Evolutionary conservation across 345 rosid genomes (phyloP).

Genomic region (Acer campestre): DNA sequence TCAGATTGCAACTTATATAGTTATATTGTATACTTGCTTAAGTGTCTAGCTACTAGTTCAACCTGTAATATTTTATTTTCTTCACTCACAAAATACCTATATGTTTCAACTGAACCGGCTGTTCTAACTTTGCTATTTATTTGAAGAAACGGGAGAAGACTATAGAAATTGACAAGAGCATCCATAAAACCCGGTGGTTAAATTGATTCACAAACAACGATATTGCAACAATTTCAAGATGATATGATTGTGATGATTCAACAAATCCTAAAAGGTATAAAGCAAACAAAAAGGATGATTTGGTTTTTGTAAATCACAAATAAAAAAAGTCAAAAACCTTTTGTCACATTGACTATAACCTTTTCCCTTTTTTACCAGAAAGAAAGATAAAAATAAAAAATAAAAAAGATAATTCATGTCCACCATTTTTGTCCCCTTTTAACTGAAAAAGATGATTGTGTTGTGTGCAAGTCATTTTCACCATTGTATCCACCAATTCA

Average conservation of each 20-base stretch:
- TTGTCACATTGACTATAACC: background rate
- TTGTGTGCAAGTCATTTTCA: constrained; percentile 3
- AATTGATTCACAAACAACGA: constrained; percentile 9
- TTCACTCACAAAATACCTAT: no score
- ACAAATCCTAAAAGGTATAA: constrained; percentile 21
- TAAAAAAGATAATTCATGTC: background rate
- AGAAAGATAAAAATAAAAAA: background rate
- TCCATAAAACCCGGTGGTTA: constrained; percentile 2
- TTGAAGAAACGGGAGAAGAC: background rate
- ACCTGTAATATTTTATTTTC: no score
- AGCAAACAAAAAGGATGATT: constrained; percentile 25
- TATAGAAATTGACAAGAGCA: background rate
- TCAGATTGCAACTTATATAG: no score
- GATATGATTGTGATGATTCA: constrained; percentile 24
- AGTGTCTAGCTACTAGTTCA: no score
- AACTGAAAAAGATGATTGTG: background rate
- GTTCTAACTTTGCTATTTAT: no score
- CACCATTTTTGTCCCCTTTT: background rate
- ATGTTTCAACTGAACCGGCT: no score
- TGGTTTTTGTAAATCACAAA: constrained; percentile 15
- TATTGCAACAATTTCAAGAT: constrained; percentile 13
- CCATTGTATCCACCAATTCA: background rate
- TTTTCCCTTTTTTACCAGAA: background rate
- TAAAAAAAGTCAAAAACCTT: background rate
- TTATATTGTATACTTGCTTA: no score